Evolutionary conservation across 2,329 filamentous ascomycete genomes (phyloP).

Genomic region (Fusarium anthophilum): DNA sequence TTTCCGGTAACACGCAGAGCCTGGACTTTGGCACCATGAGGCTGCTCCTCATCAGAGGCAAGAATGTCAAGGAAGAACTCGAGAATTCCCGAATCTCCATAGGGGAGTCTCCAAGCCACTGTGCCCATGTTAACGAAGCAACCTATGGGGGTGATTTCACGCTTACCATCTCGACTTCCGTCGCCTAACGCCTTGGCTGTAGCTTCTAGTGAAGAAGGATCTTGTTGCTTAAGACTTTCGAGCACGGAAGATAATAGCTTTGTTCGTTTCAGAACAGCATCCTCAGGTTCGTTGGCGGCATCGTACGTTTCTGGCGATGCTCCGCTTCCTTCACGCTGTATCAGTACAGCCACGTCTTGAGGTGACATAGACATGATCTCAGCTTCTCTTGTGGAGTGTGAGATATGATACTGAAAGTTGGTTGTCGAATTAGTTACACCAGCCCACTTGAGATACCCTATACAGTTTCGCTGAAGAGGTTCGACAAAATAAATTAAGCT

Average conservation of each 20-base stretch:
- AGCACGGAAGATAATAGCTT: constrained; percentile 52
- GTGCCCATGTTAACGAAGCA: background rate
- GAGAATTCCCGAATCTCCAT: constrained; percentile 67
- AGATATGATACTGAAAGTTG: background rate
- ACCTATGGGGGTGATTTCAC: constrained; percentile 23
- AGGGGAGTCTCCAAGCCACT: constrained; percentile 66
- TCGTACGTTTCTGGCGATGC: constrained; percentile 41
- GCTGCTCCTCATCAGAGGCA: constrained; percentile 47
- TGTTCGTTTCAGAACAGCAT: constrained; percentile 37
- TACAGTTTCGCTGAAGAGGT: background rate
- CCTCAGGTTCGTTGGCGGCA: constrained; percentile 39
- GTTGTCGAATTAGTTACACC: background rate
- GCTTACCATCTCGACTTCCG: constrained; percentile 64
- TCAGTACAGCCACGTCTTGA: constrained; percentile 50
- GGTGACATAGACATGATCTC: constrained; percentile 45
- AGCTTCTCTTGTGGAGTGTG: background rate
- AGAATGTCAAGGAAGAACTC: constrained; percentile 64
- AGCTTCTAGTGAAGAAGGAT: constrained; percentile 52
- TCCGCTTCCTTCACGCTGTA: constrained; percentile 47
- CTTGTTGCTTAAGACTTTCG: constrained; percentile 49
- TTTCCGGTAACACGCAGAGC: constrained; percentile 68
- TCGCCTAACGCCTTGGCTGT: constrained; percentile 64
- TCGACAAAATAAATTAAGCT: background rate
- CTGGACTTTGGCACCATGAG: constrained; percentile 60
- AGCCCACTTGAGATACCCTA: background rate